phyloP scores from a whole-genome alignment of 371 early-diverging fungal genomes.

The Mucor velutinosus region DNA sequence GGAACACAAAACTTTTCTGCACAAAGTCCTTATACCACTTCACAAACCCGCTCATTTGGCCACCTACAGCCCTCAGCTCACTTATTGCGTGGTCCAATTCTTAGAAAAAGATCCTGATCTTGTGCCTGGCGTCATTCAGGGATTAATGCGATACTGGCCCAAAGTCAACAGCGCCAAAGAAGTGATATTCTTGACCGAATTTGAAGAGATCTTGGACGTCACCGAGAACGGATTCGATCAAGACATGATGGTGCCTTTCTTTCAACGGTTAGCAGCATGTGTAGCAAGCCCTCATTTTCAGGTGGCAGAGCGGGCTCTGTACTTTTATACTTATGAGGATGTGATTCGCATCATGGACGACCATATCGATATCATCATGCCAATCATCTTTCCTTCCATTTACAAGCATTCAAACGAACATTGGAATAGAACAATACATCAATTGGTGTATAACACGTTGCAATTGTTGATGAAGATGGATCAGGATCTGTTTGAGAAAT shows the following conservation, averaged over 20 bases:
- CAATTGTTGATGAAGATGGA: constrained; percentile 91
- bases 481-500: constrained; percentile 89
- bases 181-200: constrained; percentile 96
- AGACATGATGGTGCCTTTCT: constrained; percentile 86
- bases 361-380: constrained; percentile 85
- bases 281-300: constrained; percentile 96
- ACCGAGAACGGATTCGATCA: constrained; percentile 88
- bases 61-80: constrained; percentile 94
- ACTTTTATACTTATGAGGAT: constrained; percentile 97
- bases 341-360: constrained; percentile 91
- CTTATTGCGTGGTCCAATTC: constrained; percentile 98
- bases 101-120: constrained; percentile 94
- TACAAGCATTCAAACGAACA: constrained; percentile 92
- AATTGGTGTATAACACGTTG: constrained; percentile 90
- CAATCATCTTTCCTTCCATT: constrained; percentile 90
- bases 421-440: constrained; percentile 97
- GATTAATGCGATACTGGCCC: constrained; percentile 95
- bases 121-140: constrained; percentile 86
- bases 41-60: constrained; percentile 93
- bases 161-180: constrained; percentile 97
- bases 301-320: constrained; percentile 96
- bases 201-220: constrained; percentile 95
- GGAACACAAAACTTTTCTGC: constrained; percentile 95
- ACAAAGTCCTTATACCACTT: constrained; percentile 89
- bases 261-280: constrained; percentile 89